Evolutionary conservation across 768 basidiomycete species (phyloP), one percentile per base, ranked within the genome.

Genomic region (Mycena rosella): DNA sequence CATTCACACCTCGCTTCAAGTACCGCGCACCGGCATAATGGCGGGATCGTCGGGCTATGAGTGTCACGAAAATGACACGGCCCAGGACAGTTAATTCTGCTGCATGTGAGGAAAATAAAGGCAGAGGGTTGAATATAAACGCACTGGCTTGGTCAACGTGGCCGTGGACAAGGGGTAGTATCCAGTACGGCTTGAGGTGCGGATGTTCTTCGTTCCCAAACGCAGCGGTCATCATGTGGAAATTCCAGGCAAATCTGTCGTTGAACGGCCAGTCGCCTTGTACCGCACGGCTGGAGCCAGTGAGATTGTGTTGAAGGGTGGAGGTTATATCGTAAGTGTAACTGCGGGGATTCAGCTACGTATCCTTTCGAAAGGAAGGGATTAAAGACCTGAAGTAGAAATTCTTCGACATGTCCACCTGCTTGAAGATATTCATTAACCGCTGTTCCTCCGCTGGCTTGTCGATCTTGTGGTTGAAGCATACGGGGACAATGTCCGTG

Each of bases 341-440:
- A 71, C 96, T 97, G 69, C 17, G 2, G 17, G 24, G 70, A 42
- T 61, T 67, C 48, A 73, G 57, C 44, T 22, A 30, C 34, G 45
- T 61, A n/a, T n/a, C n/a, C 62, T 34, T 15, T 24, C 6, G 42
- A 38, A 9, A 22, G 24, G 48, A 1, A 9, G 0, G 24, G 4
- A 42, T 15, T 38, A 34, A 59, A 64, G 30, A 64, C 95, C 94
- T 96, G 80, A 98, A 98, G 81, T 98, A 99, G 77, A 99, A 99
- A 81, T 99, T 98, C 81, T 98, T 98, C n/a, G 93, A 91, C 86
- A 99, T 89, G 75, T 99, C 97, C 1, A 98, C 96, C 78, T 96
- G 95, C 76, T 96, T 96, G 84, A 99, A 99, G 11, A 94, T 88
- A 66, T 89, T 91, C 82, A 96, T 89, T 36, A 96, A 84, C 11